These are phyloP conservation scores for Heteromeles arbutifolia DNA, from an alignment of 306 rosid genomes.

Conservation along the genomic window DNA sequence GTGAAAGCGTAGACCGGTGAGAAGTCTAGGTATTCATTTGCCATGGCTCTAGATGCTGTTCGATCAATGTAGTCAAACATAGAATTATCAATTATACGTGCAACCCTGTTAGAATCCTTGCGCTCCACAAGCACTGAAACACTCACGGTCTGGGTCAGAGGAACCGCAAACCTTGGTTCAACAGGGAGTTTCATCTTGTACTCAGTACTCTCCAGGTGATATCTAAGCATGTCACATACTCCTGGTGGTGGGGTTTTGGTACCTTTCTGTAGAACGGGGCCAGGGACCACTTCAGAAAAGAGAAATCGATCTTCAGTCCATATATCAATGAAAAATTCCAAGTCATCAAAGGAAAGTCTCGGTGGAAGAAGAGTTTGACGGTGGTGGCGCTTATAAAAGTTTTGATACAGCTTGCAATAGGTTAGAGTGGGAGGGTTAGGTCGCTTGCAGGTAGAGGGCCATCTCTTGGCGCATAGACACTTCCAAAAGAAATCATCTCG, in stretches of 20 bases:
- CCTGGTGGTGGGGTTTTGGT: conserved; percentile 46
- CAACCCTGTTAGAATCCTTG: conserved; percentile 75
- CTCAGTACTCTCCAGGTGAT: conserved; percentile 52
- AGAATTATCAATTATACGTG: conserved; percentile 61
- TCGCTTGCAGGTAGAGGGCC: conserved; percentile 90
- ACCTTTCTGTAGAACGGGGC: conserved; percentile 51
- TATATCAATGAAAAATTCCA: conserved; percentile 85
- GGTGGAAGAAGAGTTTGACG: conserved; percentile 69
- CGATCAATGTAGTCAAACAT: conserved; percentile 74
- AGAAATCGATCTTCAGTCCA: conserved; percentile 59
- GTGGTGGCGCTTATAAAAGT: conserved; percentile 54
- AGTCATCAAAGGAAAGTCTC: conserved; percentile 68
- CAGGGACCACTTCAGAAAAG: conserved; percentile 78
- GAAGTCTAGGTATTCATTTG: conserved; percentile 81
- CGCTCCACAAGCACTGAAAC: conserved; percentile 76
- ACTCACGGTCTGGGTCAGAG: conserved; percentile 51
- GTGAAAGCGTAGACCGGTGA: conserved; percentile 67
- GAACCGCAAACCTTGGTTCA: conserved; percentile 68
- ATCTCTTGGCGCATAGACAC: conserved; percentile 72
- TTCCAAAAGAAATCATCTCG: conserved; percentile 92
- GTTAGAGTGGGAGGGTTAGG: conserved; percentile 52
- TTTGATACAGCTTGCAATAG: conserved; percentile 57
- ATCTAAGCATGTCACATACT: conserved; percentile 51
- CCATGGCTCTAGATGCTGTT: conserved; percentile 66
- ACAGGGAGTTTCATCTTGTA: conserved; percentile 75